These are phyloP conservation scores for Metarhizium brunneum DNA, from an alignment of 2,329 filamentous ascomycete species.

Conservation along the genomic window DNA sequence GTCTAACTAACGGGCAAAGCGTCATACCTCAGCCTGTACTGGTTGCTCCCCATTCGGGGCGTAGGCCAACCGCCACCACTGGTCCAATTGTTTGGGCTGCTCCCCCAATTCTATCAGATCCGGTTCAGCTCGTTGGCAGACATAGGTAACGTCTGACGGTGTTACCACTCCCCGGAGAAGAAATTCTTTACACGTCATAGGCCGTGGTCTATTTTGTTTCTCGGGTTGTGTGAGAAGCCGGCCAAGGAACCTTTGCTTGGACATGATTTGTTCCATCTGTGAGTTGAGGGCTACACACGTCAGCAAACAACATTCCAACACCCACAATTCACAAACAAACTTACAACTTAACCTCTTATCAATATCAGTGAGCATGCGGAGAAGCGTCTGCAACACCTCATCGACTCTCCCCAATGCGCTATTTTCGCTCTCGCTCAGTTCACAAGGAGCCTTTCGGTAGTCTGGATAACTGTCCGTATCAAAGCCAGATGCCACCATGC, in stretches of 20 bases:
- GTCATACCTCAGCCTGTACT: conserved; percentile 39
- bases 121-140: conserved; percentile 34
- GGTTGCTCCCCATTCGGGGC: conserved; percentile 27
- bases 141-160: conserved; percentile 36
- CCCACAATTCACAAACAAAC: conserved; percentile 5
- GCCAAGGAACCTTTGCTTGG: conserved; percentile 28
- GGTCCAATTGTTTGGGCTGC: conserved; percentile 25
- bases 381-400: conserved; percentile 23
- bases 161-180: conserved; percentile 43
- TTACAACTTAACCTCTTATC: conserved; percentile 26
- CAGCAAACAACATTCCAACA: conserved; percentile 8
- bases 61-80: conserved; percentile 48
- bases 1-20: neutral
- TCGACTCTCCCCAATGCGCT: conserved; percentile 20
- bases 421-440: conserved; percentile 24
- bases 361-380: conserved; percentile 24
- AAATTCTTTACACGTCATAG: conserved; percentile 36
- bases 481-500: conserved; percentile 28
- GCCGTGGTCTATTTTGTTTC: conserved; percentile 24
- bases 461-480: conserved; percentile 28
- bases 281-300: conserved; percentile 19
- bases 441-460: conserved; percentile 28
- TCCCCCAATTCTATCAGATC: conserved; percentile 34
- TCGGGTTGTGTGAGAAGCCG: conserved; percentile 29
- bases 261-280: conserved; percentile 21